Base-by-base conservation (phyloP, 805 yeast species). In the Suhomyces faveliae region DNA sequence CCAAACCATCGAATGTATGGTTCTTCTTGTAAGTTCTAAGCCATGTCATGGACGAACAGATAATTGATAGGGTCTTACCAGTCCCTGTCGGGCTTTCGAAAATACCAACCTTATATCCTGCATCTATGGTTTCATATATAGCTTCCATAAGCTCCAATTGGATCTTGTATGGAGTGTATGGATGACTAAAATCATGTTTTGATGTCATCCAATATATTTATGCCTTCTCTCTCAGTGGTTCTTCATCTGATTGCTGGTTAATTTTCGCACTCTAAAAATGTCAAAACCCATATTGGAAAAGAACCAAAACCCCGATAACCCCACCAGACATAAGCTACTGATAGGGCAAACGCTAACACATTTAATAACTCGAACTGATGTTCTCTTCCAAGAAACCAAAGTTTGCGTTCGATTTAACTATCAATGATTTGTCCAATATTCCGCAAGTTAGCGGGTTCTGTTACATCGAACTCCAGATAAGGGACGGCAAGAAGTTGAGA, bases 81-180 rank as follows among this genome's bases (percentile, higher is more conserved):
- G 91, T 88, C 5, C 98, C 98, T 0, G 98, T 91, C 0, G 98
- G 98, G 48, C 94, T 85, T 62, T 91, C 97, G 58, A 91, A 84
- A 1, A 91, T 73, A 0, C 95, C 96, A 2, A 91, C 71, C 60
- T 86, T 88, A 57, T 73, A 78, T 9, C 74, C 71, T 15, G 54
- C 54, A 4, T 73, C 71, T 13, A 91, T 71, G 1, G 87, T 76
- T 20, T 78, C 78, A 56, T 86, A 86, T n/a, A 92, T 75, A 17
- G 83, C 78, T 24, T 72, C 68, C 97, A 91, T 91, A 54, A 91
- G 77, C 50, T 84, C 78, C 19, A 77, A 38, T 62, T 91, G 98
- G 51, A 90, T 89, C 21, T 72, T 74, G 63, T 91, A 91, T 0
- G 98, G 97, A 40, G 64, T 59, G 61, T 75, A 91, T 0, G 98